Percentiles rank a stretch among this genome's conserved stretches.
These are phyloP conservation scores for Lentinula guzmanii DNA, from an alignment of 768 basidiomycete genomes.

Conservation along the genomic window DNA sequence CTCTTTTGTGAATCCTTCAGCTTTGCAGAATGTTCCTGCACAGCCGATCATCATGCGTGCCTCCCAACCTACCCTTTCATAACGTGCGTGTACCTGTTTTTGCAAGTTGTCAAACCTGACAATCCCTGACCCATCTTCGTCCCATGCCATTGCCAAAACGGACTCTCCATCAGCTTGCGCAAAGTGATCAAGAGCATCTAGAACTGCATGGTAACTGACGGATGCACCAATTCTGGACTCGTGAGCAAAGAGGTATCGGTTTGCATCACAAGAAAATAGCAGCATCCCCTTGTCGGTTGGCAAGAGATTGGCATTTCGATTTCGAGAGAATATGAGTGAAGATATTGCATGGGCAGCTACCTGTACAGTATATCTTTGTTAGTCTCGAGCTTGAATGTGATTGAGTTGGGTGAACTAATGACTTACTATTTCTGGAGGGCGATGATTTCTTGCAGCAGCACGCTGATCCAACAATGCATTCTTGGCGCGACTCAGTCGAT, in stretches of 20 bases:
- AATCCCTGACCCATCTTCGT: slow-evolving; percentile 11
- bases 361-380: background rate
- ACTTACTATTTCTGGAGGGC: background rate
- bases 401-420: background rate
- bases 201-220: slow-evolving; percentile 15
- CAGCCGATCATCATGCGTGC: slow-evolving; percentile 20
- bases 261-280: background rate
- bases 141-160: slow-evolving; percentile 6
- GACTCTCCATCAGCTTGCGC: slow-evolving; percentile 15
- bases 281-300: background rate
- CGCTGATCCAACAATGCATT: background rate
- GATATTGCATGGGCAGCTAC: background rate
- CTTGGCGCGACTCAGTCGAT: background rate
- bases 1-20: slow-evolving; percentile 7
- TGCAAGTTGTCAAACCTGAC: slow-evolving; percentile 24
- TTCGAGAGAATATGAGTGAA: background rate
- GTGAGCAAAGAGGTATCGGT: slow-evolving; percentile 7
- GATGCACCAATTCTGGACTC: slow-evolving; percentile 8
- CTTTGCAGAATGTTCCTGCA: slow-evolving; percentile 9
- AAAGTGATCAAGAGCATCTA: slow-evolving; percentile 10
- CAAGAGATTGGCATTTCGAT: background rate
- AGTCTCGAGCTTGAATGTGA: background rate
- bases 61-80: slow-evolving; percentile 20
- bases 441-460: background rate
- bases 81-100: slow-evolving; percentile 18